A percentile compares a stretch with the other conserved stretches of the same genome.
Conservation (phyloP, 139 green algal species). For the Volvox africanus region DNA sequence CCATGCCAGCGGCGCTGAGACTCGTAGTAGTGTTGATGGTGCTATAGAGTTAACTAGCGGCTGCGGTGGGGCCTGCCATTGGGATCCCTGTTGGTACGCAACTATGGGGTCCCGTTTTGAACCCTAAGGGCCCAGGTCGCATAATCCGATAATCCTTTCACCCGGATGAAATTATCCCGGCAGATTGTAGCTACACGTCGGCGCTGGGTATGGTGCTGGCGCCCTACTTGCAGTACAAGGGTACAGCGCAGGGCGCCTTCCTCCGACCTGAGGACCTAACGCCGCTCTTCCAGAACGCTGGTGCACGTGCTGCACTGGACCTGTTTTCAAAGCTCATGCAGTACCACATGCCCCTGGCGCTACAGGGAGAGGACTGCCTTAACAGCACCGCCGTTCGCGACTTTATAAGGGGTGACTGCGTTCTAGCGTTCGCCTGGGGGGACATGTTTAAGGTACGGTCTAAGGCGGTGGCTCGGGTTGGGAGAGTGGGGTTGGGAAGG, state of each 20-base stretch:
- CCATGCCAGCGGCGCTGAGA: too few species aligned
- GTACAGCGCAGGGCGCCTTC: conserved; percentile 35
- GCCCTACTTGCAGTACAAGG: conserved; percentile 43
- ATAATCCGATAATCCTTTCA: too few species aligned
- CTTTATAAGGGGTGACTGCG: conserved; percentile 30
- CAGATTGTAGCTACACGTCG: conserved; percentile 36
- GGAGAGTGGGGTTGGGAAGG: neutral
- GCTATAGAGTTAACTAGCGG: too few species aligned
- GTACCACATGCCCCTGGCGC: conserved; percentile 16
- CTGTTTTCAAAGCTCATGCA: conserved; percentile 18
- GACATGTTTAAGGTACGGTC: conserved; percentile 44
- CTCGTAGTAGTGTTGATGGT: too few species aligned
- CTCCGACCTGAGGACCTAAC: neutral
- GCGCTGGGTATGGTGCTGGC: conserved; percentile 49
- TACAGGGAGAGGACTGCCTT: conserved; percentile 18
- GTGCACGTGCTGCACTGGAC: conserved; percentile 5
- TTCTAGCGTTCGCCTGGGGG: conserved; percentile 40
- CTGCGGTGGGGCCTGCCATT: too few species aligned
- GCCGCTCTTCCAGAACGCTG: conserved; percentile 43
- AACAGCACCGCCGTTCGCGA: neutral
- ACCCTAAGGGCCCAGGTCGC: too few species aligned
- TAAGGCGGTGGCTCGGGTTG: neutral
- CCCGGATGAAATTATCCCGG: neutral
- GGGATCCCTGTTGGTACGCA: too few species aligned
- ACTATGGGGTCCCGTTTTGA: too few species aligned